Evolutionary conservation across 1,284 basidiomycete species (phyloP), one percentile per base, ranked within the genome.

Genomic region (Malassezia sp.): DNA sequence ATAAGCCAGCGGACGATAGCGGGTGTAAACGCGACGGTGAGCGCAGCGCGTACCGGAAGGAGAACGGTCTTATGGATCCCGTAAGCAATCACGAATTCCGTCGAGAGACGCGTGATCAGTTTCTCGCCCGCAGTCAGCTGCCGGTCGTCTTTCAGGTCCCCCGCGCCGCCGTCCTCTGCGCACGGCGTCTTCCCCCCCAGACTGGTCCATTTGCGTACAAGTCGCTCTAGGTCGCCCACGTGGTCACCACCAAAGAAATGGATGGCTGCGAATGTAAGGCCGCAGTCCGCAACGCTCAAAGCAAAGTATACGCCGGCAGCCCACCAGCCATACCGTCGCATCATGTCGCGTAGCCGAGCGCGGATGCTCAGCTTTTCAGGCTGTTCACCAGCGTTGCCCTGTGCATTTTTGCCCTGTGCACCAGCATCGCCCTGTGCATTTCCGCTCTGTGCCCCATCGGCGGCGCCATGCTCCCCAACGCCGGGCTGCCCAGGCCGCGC

Each of bases 51-150:
- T 17, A 96, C 71, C 5, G 93, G 91, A n/a, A 96, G 70, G 63
- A 96, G 82, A 0, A 88, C 69, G 0, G 88, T 93, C 74, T 97
- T 97, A 77, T 97, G 91, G 43, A 97, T 81, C 7, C 85, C 84
- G 71, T 90, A 97, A 6, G 93, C 91, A 50, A 97, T 74, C 0
- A 87, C 79, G 31, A 88, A 73, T 78, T 95, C 93, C 27, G 90
- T 88, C 72, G 86, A 90, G 7, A 95, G 45, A 5, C 42, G 41
- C 21, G 24, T 31, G 30, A 49, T 17, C 22, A 48, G 29, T 20
- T 29, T 34, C 29, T 49, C 41, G 26, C 21, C 29, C 23, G 34
- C 33, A 8, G 36, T 26, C 5, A 37, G 20, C 14, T n/a, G 27
- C 4, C 34, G 31, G 33, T 10, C n/a, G 29, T 38, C 26, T 12